These are phyloP conservation scores for Henckelia pumila DNA, from an alignment of 257 asterid species.

Conservation along the genomic window DNA sequence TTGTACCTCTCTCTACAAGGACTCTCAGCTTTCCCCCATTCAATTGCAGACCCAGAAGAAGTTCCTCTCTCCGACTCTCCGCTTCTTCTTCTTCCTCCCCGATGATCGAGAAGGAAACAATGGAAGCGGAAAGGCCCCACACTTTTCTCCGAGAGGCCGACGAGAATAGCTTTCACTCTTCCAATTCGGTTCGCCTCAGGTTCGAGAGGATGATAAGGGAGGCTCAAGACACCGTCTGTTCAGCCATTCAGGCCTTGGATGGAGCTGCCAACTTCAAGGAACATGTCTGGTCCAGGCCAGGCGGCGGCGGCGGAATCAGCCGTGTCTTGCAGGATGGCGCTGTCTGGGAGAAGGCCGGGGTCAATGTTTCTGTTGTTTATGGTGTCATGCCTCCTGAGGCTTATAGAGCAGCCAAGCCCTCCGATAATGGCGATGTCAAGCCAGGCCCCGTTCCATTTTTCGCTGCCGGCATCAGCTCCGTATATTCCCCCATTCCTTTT, in stretches of 20 bases:
- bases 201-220: slow-evolving; percentile 94
- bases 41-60: too few relatives aligned
- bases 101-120: slow-evolving; percentile 67
- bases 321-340: slow-evolving; percentile 92
- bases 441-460: slow-evolving; percentile 90
- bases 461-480: slow-evolving; percentile 99
- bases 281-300: slow-evolving; percentile 96
- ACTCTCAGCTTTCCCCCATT: too few relatives aligned
- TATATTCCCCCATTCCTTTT: slow-evolving; percentile 33
- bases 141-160: slow-evolving; percentile 70
- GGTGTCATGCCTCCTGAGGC: slow-evolving; percentile 99
- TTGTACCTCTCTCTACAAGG: too few relatives aligned
- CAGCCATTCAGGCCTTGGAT: slow-evolving; percentile 70
- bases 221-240: slow-evolving; percentile 74
- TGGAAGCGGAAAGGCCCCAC: slow-evolving; percentile 49
- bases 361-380: slow-evolving; percentile 93
- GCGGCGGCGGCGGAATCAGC: slow-evolving; percentile 99
- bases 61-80: too few relatives aligned
- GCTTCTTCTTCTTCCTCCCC: too few relatives aligned
- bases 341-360: slow-evolving; percentile 95
- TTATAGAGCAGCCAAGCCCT: slow-evolving; percentile 89
- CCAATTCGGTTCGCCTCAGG: slow-evolving; percentile 53
- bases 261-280: slow-evolving; percentile 75
- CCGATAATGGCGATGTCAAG: slow-evolving; percentile 54
- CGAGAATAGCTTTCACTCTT: slow-evolving; percentile 25